These are phyloP conservation scores for Pichia sp. DNA, from an alignment of 1,139 yeast species.

Conservation along the genomic window DNA sequence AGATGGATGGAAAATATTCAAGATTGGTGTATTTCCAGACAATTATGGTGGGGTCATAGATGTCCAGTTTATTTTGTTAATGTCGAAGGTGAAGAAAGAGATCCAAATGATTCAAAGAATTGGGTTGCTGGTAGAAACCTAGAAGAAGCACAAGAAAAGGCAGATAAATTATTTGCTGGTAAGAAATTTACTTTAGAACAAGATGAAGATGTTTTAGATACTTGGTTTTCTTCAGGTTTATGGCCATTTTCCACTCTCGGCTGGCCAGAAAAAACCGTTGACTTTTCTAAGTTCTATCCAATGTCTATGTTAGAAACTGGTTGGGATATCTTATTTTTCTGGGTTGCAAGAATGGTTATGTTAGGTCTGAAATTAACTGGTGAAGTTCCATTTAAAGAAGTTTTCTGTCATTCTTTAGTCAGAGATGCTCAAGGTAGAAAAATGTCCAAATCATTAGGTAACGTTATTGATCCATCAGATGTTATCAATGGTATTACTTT, in stretches of 20 bases:
- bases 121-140: constrained; percentile 88
- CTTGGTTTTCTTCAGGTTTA: constrained; percentile 97
- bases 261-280: constrained; percentile 79
- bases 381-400: constrained; percentile 87
- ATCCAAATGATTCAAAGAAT: constrained; percentile 56
- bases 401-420: constrained; percentile 95
- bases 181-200: constrained; percentile 72
- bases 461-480: constrained; percentile 92
- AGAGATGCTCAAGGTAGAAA: constrained; percentile 99
- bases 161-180: constrained; percentile 64
- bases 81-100: constrained; percentile 65
- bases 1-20: constrained; percentile 95
- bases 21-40: constrained; percentile 99
- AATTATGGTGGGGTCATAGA: constrained; percentile 99
- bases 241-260: constrained; percentile 98
- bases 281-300: constrained; percentile 75
- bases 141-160: constrained; percentile 82
- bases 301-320: constrained; percentile 95
- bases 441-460: constrained; percentile 97
- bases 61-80: constrained; percentile 91
- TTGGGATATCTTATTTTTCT: constrained; percentile 97
- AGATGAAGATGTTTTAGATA: constrained; percentile 96
- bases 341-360: constrained; percentile 97
- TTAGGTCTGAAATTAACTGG: constrained; percentile 88
- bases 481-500: constrained; percentile 84